These are phyloP conservation scores for Monosporascus sp. DNA, from an alignment of 2,329 filamentous ascomycete genomes.

Conservation along the genomic window DNA sequence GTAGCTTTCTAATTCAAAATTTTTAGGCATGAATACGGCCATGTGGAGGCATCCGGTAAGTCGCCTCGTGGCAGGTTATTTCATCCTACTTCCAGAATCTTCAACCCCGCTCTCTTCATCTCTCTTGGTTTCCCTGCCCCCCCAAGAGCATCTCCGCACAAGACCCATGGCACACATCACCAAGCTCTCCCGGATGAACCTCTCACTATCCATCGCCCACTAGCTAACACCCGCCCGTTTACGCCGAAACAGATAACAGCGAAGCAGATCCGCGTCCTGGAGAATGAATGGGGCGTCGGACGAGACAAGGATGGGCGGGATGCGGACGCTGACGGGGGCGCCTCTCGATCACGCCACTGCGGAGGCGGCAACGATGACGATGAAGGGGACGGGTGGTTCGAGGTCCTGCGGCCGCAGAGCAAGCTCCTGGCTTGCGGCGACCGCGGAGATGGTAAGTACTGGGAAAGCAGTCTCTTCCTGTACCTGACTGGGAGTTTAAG, in stretches of 20 bases:
- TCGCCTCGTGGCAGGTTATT: background rate
- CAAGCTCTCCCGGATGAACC: too few species aligned
- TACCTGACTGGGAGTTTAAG: background rate
- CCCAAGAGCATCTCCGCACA: background rate
- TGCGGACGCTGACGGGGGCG: conserved; percentile 2
- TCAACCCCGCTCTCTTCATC: background rate
- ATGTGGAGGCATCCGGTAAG: conserved; percentile 82
- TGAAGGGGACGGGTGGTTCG: conserved; percentile 50
- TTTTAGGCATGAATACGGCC: conserved; percentile 80
- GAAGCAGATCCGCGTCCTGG: conserved; percentile 63
- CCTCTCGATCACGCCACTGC: background rate
- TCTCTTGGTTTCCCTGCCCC: background rate
- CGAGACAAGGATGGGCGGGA: conserved; percentile 1
- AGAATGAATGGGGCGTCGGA: conserved; percentile 65
- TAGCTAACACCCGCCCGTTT: too few species aligned
- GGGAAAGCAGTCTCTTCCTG: background rate
- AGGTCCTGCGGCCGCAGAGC: conserved; percentile 66
- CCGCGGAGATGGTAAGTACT: conserved; percentile 52
- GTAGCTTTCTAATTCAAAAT: too few species aligned
- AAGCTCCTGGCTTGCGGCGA: conserved; percentile 85
- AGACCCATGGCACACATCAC: too few species aligned
- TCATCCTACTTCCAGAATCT: background rate
- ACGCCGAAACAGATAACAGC: conserved; percentile 40
- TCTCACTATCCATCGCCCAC: too few species aligned
- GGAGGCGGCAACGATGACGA: conserved; percentile 23